Evolutionary conservation across 139 green algal species (phyloP), one percentile per base, ranked within the genome.

Genomic region (Gonium pectorale): DNA sequence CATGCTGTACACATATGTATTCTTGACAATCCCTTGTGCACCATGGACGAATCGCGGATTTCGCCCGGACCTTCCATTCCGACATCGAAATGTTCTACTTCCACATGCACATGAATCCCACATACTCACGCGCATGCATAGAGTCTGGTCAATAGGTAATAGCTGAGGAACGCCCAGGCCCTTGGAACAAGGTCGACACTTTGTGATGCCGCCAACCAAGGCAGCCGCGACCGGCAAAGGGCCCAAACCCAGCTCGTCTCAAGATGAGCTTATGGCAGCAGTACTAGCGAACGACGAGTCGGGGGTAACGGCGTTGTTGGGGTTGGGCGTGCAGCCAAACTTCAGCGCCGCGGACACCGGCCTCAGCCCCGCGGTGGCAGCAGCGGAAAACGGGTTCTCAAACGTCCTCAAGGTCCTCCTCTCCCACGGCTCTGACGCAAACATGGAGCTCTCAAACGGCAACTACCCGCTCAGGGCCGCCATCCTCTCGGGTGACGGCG

Each of bases 201-300:
- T n/a, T n/a, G n/a, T n/a, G n/a, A n/a, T n/a, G n/a, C n/a, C n/a
- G n/a, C n/a, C n/a, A n/a, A n/a, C n/a, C n/a, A n/a, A n/a, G n/a
- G n/a, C n/a, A n/a, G n/a, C n/a, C n/a, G n/a, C n/a, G n/a, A n/a
- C n/a, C n/a, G n/a, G n/a, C n/a, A n/a, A n/a, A n/a, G n/a, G n/a
- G n/a, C n/a, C 77, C 27, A 83, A 83, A 31, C 60, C 41, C 5
- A 66, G 27, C 29, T 51, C 60, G 1, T 15, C 66, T 22, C 29
- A 85, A 37, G 79, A 85, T 17, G 79, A 85, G 17, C 37, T 85
- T n/a, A 67, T 85, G 31, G 38, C 37, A 9, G 79, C 64, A 11
- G 35, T 85, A 0, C 9, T 41, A 27, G 26, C 46, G 0, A 77
- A 77, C 15, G 79, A 85, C 29, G 79, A 85, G 11, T 17, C 79